Evolutionary conservation across 176 grass and related monocot genomes (phyloP), one percentile per base, ranked within the genome.

Genomic region (Aegilops longissima): DNA sequence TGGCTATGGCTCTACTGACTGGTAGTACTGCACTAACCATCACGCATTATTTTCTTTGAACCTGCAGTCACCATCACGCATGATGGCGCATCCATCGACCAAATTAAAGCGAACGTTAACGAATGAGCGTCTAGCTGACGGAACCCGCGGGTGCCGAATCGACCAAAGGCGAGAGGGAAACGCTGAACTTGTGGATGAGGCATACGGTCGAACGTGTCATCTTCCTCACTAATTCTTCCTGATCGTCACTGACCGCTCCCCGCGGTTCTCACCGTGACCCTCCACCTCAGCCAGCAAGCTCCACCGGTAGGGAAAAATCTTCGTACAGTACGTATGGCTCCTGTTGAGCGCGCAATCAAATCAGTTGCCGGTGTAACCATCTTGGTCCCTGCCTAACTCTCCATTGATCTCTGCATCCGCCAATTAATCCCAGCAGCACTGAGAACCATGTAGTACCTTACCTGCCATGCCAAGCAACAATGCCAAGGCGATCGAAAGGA

Each of bases 71-170:
- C 42, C 42, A 12, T 45, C 64, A 13, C 14, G 13, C 14, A 34
- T 9, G 17, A 71, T 71, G 35, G 70, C 70, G 8, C 70, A 25
- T 44, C 39, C 70, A 73, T 73, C 39, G 5, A 25, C 39, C 70
- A 45, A 73, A 73, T 44, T 73, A 73, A 73, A 73, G 70, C 39
- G 38, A 73, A 24, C 8, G 68, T n/a, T 70, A 72, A 72, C 70
- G 4, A 18, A 35, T 71, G 68, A 9, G 1, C 34, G 36, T 72
- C 70, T 6, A 23, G 70, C 70, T 51, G 47, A 51, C 47, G 47
- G 13, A 51, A 51, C 13, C 70, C 70, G 12, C 5, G 5, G n/a
- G 38, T 71, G 17, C 39, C 18, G 7, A 71, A 71, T 51, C 47
- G 47, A 16, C 35, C 34, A 71, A 40, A 40, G 11, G 36, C 12